Evolutionary conservation across 1,284 basidiomycete species (phyloP).

Genomic region (Pyrrhoderma noxium): DNA sequence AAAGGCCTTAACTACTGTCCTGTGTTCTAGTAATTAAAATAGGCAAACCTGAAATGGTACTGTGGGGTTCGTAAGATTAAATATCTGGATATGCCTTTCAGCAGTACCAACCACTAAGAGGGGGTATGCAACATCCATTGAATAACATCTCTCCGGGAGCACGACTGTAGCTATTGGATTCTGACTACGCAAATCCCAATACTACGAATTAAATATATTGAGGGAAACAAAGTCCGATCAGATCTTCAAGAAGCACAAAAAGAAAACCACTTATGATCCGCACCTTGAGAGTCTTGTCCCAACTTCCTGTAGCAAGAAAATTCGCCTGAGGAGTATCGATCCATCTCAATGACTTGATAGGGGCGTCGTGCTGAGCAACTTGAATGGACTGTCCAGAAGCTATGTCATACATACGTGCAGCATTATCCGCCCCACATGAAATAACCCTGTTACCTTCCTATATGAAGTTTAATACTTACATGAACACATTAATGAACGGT

Average conservation of each 20-base stretch:
- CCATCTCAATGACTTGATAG: constrained; percentile 72
- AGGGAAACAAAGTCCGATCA: too few relatives aligned
- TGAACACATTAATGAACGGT: too few relatives aligned
- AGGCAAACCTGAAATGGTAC: constrained; percentile 61
- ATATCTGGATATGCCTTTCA: constrained; percentile 84
- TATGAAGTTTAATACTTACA: too few relatives aligned
- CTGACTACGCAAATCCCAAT: constrained; percentile 81
- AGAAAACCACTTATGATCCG: constrained; percentile 13
- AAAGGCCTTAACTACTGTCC: neutral
- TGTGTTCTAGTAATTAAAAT: neutral
- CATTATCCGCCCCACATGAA: constrained; percentile 81
- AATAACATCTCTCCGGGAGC: constrained; percentile 87
- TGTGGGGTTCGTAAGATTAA: constrained; percentile 78
- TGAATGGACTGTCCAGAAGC: constrained; percentile 63
- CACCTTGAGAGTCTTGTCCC: constrained; percentile 89
- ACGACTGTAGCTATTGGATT: constrained; percentile 73
- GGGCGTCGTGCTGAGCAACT: constrained; percentile 79
- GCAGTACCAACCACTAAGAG: constrained; percentile 95
- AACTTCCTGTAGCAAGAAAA: constrained; percentile 79
- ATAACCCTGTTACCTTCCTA: constrained; percentile 77
- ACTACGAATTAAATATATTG: constrained; percentile 43
- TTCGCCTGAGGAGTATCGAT: constrained; percentile 62
- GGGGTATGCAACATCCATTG: constrained; percentile 77
- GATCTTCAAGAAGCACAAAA: neutral
- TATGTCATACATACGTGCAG: constrained; percentile 75